A percentile compares a stretch with the other conserved stretches of the same genome.
Evolutionary conservation across 805 yeast genomes (phyloP).

Genomic region (Wilhelminamyces savonicus): DNA sequence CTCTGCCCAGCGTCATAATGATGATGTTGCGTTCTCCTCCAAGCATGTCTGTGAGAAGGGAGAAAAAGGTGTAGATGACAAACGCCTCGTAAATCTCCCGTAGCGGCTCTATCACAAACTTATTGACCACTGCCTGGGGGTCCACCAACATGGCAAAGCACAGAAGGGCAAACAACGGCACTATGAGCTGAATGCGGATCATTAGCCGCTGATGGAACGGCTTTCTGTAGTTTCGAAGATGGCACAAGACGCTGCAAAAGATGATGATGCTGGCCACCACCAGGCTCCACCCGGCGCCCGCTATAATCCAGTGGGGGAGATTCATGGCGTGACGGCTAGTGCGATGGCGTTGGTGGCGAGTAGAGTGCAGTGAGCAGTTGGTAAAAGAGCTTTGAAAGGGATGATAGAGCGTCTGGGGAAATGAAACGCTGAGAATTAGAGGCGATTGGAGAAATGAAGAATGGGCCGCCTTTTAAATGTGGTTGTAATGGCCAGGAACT

Average conservation of each 20-base stretch:
- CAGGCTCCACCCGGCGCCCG: too few relatives aligned
- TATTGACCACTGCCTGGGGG: slow-evolving; percentile 35
- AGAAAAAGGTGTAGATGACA: slow-evolving; percentile 88
- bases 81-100: slow-evolving; percentile 94
- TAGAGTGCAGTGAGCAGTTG: too few relatives aligned
- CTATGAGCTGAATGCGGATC: slow-evolving; percentile 73
- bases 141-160: slow-evolving; percentile 54
- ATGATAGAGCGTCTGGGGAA: too few relatives aligned
- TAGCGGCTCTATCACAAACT: slow-evolving; percentile 57
- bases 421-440: too few relatives aligned
- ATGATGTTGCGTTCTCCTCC: slow-evolving; percentile 92
- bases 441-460: too few relatives aligned
- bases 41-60: slow-evolving; percentile 70
- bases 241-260: slow-evolving; percentile 21
- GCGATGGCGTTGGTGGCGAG: too few relatives aligned
- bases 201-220: slow-evolving; percentile 84
- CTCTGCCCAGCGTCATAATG: slow-evolving; percentile 60
- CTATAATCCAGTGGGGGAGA: too few relatives aligned
- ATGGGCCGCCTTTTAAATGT: too few relatives aligned
- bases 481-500: too few relatives aligned
- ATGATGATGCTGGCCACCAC: slow-evolving; percentile 15
- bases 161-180: slow-evolving; percentile 73
- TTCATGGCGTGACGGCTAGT: too few relatives aligned
- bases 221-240: slow-evolving; percentile 65
- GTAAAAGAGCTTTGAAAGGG: too few relatives aligned